Conservation (phyloP, 306 rosid genomes). For the Rosa persica region DNA sequence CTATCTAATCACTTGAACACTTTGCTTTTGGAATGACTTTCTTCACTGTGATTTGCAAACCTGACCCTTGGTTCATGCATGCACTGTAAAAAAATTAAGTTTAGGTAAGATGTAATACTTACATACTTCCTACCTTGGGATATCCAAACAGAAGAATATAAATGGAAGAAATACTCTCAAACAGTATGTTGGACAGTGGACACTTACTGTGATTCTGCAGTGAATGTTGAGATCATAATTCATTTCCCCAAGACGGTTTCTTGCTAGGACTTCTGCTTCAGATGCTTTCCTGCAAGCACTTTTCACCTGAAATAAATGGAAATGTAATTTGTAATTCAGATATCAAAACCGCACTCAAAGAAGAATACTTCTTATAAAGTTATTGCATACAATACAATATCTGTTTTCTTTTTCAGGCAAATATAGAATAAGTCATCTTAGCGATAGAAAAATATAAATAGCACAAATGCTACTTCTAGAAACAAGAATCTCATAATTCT, state of each 20-base stretch:
- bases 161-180: slow-evolving; percentile 4
- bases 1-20: slow-evolving; percentile 1
- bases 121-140: background rate
- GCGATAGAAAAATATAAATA: background rate
- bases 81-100: slow-evolving; percentile 43
- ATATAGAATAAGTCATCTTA: background rate
- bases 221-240: slow-evolving; percentile 70
- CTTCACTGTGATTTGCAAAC: slow-evolving; percentile 53
- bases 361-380: background rate
- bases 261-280: slow-evolving; percentile 59
- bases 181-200: background rate
- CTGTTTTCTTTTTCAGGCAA: background rate
- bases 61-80: slow-evolving; percentile 65
- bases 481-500: background rate
- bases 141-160: slow-evolving; percentile 5
- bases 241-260: slow-evolving; percentile 56
- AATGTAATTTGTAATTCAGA: background rate
- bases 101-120: background rate
- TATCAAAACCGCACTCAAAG: background rate
- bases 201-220: slow-evolving; percentile 58
- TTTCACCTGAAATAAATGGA: slow-evolving; percentile 47
- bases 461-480: background rate
- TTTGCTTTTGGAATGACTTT: slow-evolving; percentile 33
- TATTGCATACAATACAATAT: background rate
- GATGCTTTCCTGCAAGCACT: slow-evolving; percentile 73